A percentile compares a stretch with the other conserved stretches of the same genome.
Evolutionary conservation across 257 asterid species (phyloP).

Genomic region (Solanum habrochaites): DNA sequence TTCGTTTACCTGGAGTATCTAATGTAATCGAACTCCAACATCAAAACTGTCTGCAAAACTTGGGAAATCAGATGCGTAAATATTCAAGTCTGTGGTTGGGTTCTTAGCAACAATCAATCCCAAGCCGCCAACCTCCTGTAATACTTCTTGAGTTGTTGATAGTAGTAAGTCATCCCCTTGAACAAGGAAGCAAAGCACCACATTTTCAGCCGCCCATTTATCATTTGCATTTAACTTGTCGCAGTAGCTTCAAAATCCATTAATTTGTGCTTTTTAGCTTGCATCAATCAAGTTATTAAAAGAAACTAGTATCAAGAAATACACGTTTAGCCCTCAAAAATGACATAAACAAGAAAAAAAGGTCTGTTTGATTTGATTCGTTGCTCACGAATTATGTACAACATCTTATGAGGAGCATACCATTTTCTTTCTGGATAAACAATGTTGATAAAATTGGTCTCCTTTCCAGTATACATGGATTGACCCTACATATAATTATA

Average conservation of each 20-base stretch:
- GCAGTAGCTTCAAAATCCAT: conserved; percentile 13
- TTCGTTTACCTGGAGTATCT: conserved; percentile 11
- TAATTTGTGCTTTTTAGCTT: not conserved
- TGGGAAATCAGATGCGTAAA: not conserved
- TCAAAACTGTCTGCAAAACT: conserved; percentile 6
- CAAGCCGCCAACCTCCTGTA: conserved; percentile 12
- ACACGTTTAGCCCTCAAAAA: not conserved
- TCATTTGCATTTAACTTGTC: conserved; percentile 9
- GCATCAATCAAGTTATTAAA: not conserved
- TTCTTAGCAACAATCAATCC: conserved; percentile 23
- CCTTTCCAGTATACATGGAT: conserved; percentile 12
- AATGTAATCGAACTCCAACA: conserved; percentile 19
- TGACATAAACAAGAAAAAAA: not conserved
- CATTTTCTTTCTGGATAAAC: not conserved
- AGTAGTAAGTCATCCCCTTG: not conserved
- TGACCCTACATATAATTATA: conserved; percentile 13
- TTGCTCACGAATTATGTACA: not conserved
- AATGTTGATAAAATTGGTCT: conserved; percentile 6
- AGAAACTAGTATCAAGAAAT: not conserved
- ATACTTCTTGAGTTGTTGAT: not conserved
- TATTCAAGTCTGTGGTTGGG: not conserved
- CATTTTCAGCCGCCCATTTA: conserved; percentile 19
- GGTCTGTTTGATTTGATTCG: not conserved
- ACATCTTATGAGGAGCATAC: not conserved
- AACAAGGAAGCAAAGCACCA: conserved; percentile 21